Evolutionary conservation across 177 flowering plant species (phyloP).

Genomic region (Tripterygium wilfordii): DNA sequence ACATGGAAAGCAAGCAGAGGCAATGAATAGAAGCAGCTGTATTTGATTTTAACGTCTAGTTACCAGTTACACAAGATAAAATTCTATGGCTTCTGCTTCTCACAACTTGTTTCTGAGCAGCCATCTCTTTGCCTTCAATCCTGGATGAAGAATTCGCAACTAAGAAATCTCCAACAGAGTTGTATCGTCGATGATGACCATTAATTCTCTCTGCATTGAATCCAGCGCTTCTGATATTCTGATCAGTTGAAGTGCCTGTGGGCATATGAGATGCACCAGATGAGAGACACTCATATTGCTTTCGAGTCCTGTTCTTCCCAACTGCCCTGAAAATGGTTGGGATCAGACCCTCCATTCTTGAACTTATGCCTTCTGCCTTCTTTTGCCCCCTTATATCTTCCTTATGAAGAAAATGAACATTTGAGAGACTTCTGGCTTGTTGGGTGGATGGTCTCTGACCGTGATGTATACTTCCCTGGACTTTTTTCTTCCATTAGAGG

Average conservation of each 20-base stretch:
- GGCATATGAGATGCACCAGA: conserved; percentile 13
- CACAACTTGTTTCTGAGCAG: conserved; percentile 11
- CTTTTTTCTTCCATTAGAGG: too few relatives aligned
- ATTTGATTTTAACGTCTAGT: too few relatives aligned
- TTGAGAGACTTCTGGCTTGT: too few relatives aligned
- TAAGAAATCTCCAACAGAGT: conserved; percentile 8
- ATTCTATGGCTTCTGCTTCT: conserved; percentile 24
- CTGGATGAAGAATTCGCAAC: conserved; percentile 3
- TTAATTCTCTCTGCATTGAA: not conserved
- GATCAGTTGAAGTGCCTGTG: too few relatives aligned
- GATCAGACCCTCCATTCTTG: conserved; percentile 42
- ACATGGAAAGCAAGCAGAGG: too few relatives aligned
- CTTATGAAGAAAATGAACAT: too few relatives aligned
- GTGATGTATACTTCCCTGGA: too few relatives aligned
- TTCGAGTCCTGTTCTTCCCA: conserved; percentile 26
- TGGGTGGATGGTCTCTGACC: too few relatives aligned
- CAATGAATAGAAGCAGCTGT: too few relatives aligned
- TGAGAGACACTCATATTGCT: conserved; percentile 30
- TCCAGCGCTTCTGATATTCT: not conserved
- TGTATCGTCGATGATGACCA: conserved; percentile 10
- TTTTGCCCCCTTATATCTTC: too few relatives aligned
- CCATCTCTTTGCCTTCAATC: not conserved
- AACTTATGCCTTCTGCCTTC: too few relatives aligned
- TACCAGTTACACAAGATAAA: conserved; percentile 20
- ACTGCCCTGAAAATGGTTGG: conserved; percentile 32